phyloP scores from a whole-genome alignment of 768 basidiomycete genomes.

The Neoboletus brunneissimus region DNA sequence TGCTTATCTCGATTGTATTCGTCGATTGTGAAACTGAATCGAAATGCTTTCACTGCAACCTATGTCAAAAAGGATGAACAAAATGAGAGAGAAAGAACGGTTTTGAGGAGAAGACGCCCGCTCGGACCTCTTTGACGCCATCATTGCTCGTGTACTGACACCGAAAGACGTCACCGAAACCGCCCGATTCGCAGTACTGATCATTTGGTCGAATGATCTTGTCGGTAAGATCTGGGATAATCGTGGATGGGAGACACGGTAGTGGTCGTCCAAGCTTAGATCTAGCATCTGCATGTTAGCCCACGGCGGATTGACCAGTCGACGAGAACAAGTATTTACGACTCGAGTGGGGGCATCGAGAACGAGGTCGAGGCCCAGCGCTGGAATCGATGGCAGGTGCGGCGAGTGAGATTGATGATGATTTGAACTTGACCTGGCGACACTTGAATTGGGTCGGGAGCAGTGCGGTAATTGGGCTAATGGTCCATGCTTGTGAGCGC shows the following conservation, averaged over 20 bases:
- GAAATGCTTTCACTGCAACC: constrained; percentile 11
- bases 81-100: neutral
- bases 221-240: neutral
- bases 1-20: neutral
- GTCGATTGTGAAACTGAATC: constrained; percentile 8
- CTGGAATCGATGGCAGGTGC: neutral
- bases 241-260: neutral
- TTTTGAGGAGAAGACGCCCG: neutral
- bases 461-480: neutral
- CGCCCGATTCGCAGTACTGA: constrained; percentile 2
- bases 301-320: neutral
- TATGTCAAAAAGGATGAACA: neutral
- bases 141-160: neutral
- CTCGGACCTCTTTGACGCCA: neutral
- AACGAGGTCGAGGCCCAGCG: neutral
- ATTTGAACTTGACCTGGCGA: neutral
- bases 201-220: neutral
- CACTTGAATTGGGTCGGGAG: neutral
- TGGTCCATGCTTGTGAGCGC: neutral
- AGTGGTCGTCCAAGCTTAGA: neutral
- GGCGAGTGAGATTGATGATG: neutral
- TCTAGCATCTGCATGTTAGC: neutral
- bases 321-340: neutral
- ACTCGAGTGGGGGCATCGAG: neutral
- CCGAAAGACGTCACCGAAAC: constrained; percentile 7